A percentile compares a stretch with the other conserved stretches of the same genome.
phyloP scores from a whole-genome alignment of 805 yeast species.

The Zygoascus bituminiphila region DNA sequence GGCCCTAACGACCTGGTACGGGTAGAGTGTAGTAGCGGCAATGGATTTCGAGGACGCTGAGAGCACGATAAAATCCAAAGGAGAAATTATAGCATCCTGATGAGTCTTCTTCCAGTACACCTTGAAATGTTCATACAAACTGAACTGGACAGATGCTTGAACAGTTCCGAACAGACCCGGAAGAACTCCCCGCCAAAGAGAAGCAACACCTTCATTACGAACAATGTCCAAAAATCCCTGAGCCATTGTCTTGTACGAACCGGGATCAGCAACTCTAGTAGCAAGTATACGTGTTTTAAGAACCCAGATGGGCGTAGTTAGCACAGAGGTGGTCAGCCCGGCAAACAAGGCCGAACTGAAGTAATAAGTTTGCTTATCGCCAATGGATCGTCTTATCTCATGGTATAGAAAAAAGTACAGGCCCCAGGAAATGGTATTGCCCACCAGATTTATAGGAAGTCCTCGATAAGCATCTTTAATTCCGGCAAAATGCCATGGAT shows the following conservation, averaged over 20 bases:
- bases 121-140: constrained; percentile 76
- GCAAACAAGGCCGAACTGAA: constrained; percentile 54
- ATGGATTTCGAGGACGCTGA: constrained; percentile 63
- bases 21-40: constrained; percentile 65
- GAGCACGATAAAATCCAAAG: constrained; percentile 53
- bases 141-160: constrained; percentile 84
- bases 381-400: constrained; percentile 29
- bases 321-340: constrained; percentile 63
- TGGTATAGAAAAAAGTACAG: constrained; percentile 74
- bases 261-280: constrained; percentile 31
- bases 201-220: constrained; percentile 46
- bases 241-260: constrained; percentile 49
- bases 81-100: constrained; percentile 20
- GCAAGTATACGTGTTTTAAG: constrained; percentile 82
- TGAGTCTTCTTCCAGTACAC: constrained; percentile 2
- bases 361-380: constrained; percentile 26
- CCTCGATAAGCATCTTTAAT: constrained; percentile 50
- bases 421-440: constrained; percentile 86
- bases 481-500: neutral
- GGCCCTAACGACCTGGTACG: constrained; percentile 73
- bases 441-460: constrained; percentile 66
- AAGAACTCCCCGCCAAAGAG: constrained; percentile 64
- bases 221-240: constrained; percentile 48
- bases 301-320: constrained; percentile 95
- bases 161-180: constrained; percentile 76